Conservation (phyloP, 139 green algal genomes). For the Picochlorum costavermella region DNA sequence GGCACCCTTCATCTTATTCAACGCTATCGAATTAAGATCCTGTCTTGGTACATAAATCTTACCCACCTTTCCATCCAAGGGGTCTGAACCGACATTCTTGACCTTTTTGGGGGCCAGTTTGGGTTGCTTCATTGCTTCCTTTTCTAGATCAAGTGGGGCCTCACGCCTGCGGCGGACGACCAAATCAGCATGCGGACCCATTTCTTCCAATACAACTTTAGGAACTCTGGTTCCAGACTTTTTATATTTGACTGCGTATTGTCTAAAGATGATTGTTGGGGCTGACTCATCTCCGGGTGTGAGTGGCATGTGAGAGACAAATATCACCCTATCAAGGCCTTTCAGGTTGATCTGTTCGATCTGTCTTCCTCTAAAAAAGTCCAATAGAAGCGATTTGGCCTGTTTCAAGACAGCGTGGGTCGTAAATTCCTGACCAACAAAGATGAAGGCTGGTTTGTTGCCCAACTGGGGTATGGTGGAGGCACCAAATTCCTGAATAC, state of each 20-base stretch:
- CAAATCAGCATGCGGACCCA: constrained; percentile 72
- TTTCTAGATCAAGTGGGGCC: constrained; percentile 59
- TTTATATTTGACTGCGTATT: constrained; percentile 70
- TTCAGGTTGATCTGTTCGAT: constrained; percentile 70
- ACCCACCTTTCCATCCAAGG: constrained; percentile 75
- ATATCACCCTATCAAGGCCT: constrained; percentile 69
- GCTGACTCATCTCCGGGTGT: background rate
- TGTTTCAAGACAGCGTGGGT: constrained; percentile 47
- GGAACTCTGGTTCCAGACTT: constrained; percentile 62
- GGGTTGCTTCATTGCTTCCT: constrained; percentile 68
- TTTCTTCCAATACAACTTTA: constrained; percentile 68
- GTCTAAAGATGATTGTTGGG: constrained; percentile 51
- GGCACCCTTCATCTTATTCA: constrained; percentile 77
- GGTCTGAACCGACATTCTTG: constrained; percentile 77
- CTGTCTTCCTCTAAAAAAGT: constrained; percentile 74
- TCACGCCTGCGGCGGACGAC: constrained; percentile 49
- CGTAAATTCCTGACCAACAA: constrained; percentile 81
- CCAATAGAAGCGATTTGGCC: constrained; percentile 71
- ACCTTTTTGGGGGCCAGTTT: constrained; percentile 72
- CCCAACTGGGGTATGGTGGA: constrained; percentile 31
- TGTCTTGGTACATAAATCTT: constrained; percentile 91
- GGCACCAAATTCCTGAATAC: constrained; percentile 39
- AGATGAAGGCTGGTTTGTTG: constrained; percentile 72
- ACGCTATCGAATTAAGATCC: constrained; percentile 61
- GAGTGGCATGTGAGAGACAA: constrained; percentile 23